Evolutionary conservation across 1,139 yeast genomes (phyloP).

Genomic region (Geotrichum macrosporum): DNA sequence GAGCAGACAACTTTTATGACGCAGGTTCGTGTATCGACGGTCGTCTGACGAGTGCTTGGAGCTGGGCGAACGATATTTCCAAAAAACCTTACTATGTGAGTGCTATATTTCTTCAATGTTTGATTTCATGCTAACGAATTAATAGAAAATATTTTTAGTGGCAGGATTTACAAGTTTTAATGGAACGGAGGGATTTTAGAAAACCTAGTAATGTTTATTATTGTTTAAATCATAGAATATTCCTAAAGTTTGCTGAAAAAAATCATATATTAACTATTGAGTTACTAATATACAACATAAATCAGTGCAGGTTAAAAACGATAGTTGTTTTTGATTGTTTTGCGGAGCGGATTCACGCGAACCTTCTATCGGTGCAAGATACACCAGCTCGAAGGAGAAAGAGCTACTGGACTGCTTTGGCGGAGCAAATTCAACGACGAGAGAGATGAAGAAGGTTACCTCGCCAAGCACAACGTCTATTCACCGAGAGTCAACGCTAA

Average conservation of each 20-base stretch:
- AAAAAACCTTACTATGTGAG: conserved; percentile 53
- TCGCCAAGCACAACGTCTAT: not conserved
- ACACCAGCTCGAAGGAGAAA: conserved; percentile 11
- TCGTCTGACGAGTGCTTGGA: conserved; percentile 72
- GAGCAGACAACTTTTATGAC: conserved; percentile 72
- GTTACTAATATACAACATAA: not conserved
- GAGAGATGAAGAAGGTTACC: not conserved
- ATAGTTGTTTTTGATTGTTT: not conserved
- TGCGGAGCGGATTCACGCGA: conserved; percentile 18
- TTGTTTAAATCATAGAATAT: not conserved
- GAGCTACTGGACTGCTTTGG: conserved; percentile 4
- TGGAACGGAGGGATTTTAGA: conserved; percentile 54
- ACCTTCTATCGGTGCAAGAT: conserved; percentile 7
- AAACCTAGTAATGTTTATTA: not conserved
- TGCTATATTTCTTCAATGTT: not conserved
- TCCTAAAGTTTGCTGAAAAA: too few relatives aligned
- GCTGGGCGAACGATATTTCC: conserved; percentile 64
- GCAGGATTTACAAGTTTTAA: conserved; percentile 76
- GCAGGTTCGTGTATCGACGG: conserved; percentile 81
- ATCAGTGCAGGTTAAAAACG: not conserved
- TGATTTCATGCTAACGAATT: conserved; percentile 9
- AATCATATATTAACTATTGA: too few relatives aligned
- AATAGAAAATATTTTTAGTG: conserved; percentile 50
- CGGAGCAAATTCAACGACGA: conserved; percentile 9
- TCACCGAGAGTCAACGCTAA: conserved; percentile 9